Base-by-base conservation (phyloP, 2,329 filamentous ascomycete genomes). In the Pseudonectria foliicola region DNA sequence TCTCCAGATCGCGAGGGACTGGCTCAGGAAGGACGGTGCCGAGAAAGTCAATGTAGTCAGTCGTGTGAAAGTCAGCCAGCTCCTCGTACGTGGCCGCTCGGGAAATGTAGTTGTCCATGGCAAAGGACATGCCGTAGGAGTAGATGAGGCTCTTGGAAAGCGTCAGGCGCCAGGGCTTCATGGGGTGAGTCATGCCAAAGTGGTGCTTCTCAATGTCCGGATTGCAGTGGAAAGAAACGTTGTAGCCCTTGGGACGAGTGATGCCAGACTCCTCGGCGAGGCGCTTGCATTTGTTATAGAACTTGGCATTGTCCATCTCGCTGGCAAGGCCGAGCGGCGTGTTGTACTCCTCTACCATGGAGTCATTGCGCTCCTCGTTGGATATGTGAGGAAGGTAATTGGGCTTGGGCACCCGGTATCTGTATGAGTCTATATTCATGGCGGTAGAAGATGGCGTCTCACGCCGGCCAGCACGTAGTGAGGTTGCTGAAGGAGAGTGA, bases 81-180 rank as follows among this genome's bases (percentile, higher is more conserved):
- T 96, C 89, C 46, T 95, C 85, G 50, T 84, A 86, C 3, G 83
- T 90, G 21, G 92, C 92, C 10, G 82, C 75, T 16, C 89, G 78
- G 15, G 90, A 77, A 33, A 87, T 75, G 62, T 93, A 95, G 46
- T 90, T 82, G 62, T 96, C 88, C 92, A 98, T 96, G 43, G 87
- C 88, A 53, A 90, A 85, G 52, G 93, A 88, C 75, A 98, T 86
- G 47, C 92, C 92, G 60, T 96, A 96, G 2, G 87, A 84, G 56
- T 93, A 82, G 44, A 98, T 87, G 30, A 98, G 76, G 52, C 92
- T 87, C 61, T 98, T 96, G 37, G 92, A 93, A 36, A 98, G 73
- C 12, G 89, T 95, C 45, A 98, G 68, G 25, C 92, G 85, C 90
- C 92, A 96, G 39, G 92, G 92, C 61, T 98, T 98, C 92, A 98